Percentiles rank a stretch among this genome's conserved stretches.
These are phyloP conservation scores for Brettanomyces naardenensis DNA, from an alignment of 805 yeast species.

Conservation along the genomic window DNA sequence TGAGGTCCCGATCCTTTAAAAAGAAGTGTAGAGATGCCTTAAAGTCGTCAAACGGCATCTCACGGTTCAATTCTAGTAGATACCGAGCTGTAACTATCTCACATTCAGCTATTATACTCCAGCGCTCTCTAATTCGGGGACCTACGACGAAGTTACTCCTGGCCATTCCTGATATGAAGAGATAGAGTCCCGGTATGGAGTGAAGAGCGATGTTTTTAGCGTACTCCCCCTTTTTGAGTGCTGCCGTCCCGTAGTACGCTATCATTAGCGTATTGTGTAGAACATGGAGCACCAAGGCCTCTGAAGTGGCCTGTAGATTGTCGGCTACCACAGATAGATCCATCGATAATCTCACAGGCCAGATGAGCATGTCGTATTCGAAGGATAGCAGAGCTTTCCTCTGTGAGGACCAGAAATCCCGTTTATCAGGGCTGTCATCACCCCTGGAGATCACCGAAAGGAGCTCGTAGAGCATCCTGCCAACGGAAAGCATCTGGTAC, in stretches of 20 bases:
- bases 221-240: not conserved
- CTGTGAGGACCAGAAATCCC: not conserved
- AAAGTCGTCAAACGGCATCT: not conserved
- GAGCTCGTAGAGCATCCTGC: constrained; percentile 1
- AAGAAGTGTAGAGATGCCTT: not conserved
- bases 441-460: not conserved
- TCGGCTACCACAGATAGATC: constrained; percentile 2
- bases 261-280: constrained; percentile 1
- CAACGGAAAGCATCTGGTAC: not conserved
- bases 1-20: not conserved
- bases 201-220: not conserved
- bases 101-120: constrained; percentile 1
- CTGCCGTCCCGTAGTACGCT: constrained; percentile 1
- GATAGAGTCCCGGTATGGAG: constrained; percentile 2
- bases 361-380: constrained; percentile 2
- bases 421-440: not conserved
- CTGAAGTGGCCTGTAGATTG: constrained; percentile 1
- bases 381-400: not conserved
- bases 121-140: not conserved
- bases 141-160: not conserved
- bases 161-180: constrained; percentile 3
- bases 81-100: not conserved
- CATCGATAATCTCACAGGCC: not conserved
- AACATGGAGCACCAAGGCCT: constrained; percentile 1
- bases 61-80: not conserved